Percentiles rank a stretch among this genome's conserved stretches.
These are phyloP conservation scores for Kockovaella imperatae DNA, from an alignment of 768 basidiomycete species.

Conservation along the genomic window DNA sequence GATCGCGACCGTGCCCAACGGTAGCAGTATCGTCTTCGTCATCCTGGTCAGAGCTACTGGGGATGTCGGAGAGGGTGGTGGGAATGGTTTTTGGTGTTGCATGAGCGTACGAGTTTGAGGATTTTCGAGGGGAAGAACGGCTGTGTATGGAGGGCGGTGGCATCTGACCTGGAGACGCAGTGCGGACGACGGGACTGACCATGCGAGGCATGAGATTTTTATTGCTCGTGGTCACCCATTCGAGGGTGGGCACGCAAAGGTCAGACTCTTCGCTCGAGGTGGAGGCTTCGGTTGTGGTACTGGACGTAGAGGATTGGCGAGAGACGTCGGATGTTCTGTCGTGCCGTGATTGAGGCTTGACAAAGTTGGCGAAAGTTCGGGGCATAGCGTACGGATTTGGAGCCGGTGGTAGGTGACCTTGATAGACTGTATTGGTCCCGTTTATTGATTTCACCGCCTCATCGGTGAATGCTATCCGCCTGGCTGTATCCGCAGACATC, in stretches of 20 bases:
- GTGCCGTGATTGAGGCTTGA: conserved; percentile 13
- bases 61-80: conserved; percentile 1
- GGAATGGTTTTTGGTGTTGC: background rate
- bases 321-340: conserved; percentile 7
- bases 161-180: background rate
- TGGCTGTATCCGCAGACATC: conserved; percentile 19
- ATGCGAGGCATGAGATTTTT: conserved; percentile 3
- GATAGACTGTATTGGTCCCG: conserved; percentile 28
- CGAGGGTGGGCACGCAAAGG: conserved; percentile 33
- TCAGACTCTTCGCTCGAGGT: conserved; percentile 35
- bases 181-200: background rate
- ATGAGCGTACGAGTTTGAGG: conserved; percentile 15
- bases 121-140: conserved; percentile 8
- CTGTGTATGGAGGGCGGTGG: conserved; percentile 7
- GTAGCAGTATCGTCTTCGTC: conserved; percentile 38
- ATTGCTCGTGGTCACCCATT: conserved; percentile 23
- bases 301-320: conserved; percentile 31
- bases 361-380: conserved; percentile 19
- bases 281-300: conserved; percentile 26
- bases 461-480: conserved; percentile 30
- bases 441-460: conserved; percentile 32
- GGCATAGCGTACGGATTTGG: conserved; percentile 14
- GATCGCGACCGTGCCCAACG: conserved; percentile 29
- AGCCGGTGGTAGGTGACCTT: conserved; percentile 9
- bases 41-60: conserved; percentile 14